phyloP scores from a whole-genome alignment of 345 rosid species.

The Eucalyptus dawsonii region DNA sequence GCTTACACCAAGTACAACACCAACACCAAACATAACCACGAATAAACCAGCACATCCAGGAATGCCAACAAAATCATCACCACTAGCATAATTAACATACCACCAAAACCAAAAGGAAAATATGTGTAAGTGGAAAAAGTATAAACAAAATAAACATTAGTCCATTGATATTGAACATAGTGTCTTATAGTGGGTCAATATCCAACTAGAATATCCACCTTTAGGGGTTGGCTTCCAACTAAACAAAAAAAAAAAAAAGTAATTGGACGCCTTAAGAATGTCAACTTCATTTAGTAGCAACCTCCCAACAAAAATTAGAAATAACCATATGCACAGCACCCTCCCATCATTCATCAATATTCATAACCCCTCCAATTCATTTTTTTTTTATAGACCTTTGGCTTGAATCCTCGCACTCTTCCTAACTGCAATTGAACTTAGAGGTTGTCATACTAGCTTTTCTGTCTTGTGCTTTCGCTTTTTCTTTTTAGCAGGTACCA shows the following conservation, averaged over 20 bases:
- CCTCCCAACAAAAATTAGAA: neutral
- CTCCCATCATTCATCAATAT: neutral
- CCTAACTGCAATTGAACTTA: neutral
- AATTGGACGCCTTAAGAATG: too few species aligned
- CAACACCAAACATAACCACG: neutral
- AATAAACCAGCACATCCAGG: neutral
- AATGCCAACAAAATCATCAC: neutral
- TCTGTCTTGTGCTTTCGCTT: neutral
- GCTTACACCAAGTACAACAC: neutral
- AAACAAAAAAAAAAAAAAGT: too few species aligned
- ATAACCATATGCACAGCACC: neutral
- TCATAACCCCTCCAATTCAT: neutral
- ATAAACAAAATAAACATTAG: neutral
- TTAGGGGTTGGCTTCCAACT: neutral
- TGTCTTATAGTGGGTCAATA: neutral
- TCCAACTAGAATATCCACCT: neutral
- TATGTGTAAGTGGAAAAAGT: neutral
- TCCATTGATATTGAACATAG: neutral
- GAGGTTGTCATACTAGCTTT: neutral
- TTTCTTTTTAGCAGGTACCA: neutral
- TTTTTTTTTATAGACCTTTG: neutral
- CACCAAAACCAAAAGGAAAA: neutral
- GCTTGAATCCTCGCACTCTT: neutral
- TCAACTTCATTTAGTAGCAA: neutral
- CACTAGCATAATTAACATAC: neutral